Evolutionary conservation across 306 rosid genomes (phyloP), one percentile per base, ranked within the genome.

Genomic region (Cercis canadensis): DNA sequence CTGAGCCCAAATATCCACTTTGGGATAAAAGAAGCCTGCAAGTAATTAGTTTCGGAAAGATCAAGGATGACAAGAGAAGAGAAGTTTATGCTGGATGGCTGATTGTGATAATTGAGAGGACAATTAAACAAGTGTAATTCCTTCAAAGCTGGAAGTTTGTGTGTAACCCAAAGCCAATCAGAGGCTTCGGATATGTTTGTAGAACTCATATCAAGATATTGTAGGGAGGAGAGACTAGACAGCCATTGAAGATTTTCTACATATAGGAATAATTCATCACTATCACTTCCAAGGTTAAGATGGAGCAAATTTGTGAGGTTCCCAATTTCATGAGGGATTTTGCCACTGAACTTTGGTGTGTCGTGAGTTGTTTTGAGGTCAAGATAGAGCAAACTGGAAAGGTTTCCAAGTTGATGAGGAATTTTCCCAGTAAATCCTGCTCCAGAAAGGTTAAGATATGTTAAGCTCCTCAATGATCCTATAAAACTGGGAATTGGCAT

Each of bases 141-240:
- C 0, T 0, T 5, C 19, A 78, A 53, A 66, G 71, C 77, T 64
- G 17, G 6, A 0, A 79, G 65, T 37, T 34, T 6, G 19, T 69
- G 80, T 16, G 21, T 3, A 7, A 14, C 49, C 15, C 11, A 52
- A 8, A 74, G 24, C 82, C 86, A 73, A 15, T 67, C 58, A 57
- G 44, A 57, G 14, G 47, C 73, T 18, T 43, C 34, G 18, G 49
- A 5, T 0, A 65, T 11, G 37, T 55, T 21, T 4, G 34, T 31
- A 0, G 0, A 0, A 4, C 11, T 6, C 15, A 78, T 8, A 37
- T 51, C 5, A 66, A 78, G 60, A 4, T 51, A 46, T 15, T 66
- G 29, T 1, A 78, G 59, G 11, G 31, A 33, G 0, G 78, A 41
- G 1, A 78, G 59, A 21, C 40, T 1, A 0, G 53, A 60, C 0